Evolutionary conservation across 768 basidiomycete genomes (phyloP).

Genomic region (Calocybe indica): DNA sequence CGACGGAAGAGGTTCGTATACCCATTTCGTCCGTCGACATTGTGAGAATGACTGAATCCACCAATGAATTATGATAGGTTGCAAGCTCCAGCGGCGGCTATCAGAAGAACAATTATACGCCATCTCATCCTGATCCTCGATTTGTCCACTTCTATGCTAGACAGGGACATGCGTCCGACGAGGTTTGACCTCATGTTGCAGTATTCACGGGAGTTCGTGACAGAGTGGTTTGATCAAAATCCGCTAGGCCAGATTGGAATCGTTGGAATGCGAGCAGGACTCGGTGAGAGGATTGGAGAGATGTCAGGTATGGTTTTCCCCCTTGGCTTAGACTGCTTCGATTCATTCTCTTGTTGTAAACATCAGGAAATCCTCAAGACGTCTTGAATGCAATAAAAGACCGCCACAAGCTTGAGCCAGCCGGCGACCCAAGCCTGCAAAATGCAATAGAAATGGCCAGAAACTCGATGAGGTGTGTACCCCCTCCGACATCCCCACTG

Average conservation of each 20-base stretch:
- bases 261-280: slow-evolving; percentile 86
- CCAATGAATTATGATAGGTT: slow-evolving; percentile 37
- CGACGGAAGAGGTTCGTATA: slow-evolving; percentile 68
- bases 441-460: slow-evolving; percentile 97
- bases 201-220: slow-evolving; percentile 86
- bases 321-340: slow-evolving; percentile 2
- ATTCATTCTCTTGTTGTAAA: not conserved
- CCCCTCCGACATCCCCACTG: not conserved
- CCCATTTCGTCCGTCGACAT: not conserved
- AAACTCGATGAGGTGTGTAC: slow-evolving; percentile 78
- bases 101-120: slow-evolving; percentile 93
- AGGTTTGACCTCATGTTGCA: slow-evolving; percentile 88
- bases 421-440: slow-evolving; percentile 92
- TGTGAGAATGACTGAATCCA: slow-evolving; percentile 1
- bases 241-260: slow-evolving; percentile 95
- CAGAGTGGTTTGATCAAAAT: slow-evolving; percentile 99
- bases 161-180: slow-evolving; percentile 93
- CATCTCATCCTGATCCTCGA: slow-evolving; percentile 93
- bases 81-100: slow-evolving; percentile 76
- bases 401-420: slow-evolving; percentile 82
- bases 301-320: slow-evolving; percentile 70
- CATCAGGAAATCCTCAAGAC: slow-evolving; percentile 88
- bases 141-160: slow-evolving; percentile 86
- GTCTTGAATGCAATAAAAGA: slow-evolving; percentile 84
- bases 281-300: slow-evolving; percentile 86